These are phyloP conservation scores for Aspergillus homomorphus DNA, from an alignment of 495 filamentous ascomycete genomes.

Conservation along the genomic window DNA sequence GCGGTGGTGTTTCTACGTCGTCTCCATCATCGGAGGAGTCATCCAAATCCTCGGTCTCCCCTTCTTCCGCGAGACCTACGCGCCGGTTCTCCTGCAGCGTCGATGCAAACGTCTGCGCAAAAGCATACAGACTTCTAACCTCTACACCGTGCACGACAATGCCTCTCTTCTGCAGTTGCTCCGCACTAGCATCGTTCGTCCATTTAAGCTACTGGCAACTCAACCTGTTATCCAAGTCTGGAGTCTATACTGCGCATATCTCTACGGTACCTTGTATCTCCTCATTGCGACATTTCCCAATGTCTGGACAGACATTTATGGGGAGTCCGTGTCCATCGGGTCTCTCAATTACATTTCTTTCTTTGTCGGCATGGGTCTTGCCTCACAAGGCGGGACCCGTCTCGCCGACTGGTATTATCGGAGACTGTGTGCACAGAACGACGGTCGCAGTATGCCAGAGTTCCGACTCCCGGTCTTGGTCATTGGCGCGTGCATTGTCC, in stretches of 20 bases:
- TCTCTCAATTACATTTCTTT: slow-evolving; percentile 39
- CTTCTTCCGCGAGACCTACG: slow-evolving; percentile 56
- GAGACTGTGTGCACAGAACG: slow-evolving; percentile 9
- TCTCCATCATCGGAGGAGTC: slow-evolving; percentile 46
- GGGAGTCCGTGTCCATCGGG: slow-evolving; percentile 38
- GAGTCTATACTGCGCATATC: slow-evolving; percentile 51
- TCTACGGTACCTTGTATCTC: slow-evolving; percentile 62
- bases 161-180: slow-evolving; percentile 12
- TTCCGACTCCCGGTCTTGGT: slow-evolving; percentile 54
- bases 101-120: slow-evolving; percentile 51
- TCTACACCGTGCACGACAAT: slow-evolving; percentile 2
- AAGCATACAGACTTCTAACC: slow-evolving; percentile 50
- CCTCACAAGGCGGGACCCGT: neutral
- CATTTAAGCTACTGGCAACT: slow-evolving; percentile 37
- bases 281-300: slow-evolving; percentile 55
- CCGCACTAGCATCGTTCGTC: slow-evolving; percentile 21
- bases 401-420: neutral
- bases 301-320: slow-evolving; percentile 50
- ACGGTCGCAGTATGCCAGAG: slow-evolving; percentile 49
- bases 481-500: slow-evolving; percentile 50
- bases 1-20: slow-evolving; percentile 54
- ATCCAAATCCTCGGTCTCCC: slow-evolving; percentile 51
- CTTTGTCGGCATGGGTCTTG: neutral
- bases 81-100: slow-evolving; percentile 49
- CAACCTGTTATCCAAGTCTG: slow-evolving; percentile 46